Base-by-base conservation (phyloP, 2,329 filamentous ascomycete species). In the Colletotrichum neosansevieriae region DNA sequence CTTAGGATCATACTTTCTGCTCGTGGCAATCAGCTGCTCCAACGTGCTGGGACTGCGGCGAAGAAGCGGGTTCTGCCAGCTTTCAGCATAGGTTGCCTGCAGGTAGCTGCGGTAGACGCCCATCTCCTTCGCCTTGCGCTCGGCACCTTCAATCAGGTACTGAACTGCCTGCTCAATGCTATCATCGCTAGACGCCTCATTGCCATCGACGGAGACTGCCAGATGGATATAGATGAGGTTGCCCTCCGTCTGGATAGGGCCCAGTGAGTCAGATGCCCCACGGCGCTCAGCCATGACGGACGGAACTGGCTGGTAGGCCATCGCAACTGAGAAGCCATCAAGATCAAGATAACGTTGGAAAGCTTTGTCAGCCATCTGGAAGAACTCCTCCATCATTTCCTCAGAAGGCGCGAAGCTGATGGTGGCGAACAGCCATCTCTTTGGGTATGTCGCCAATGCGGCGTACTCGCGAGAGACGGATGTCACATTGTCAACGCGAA, bases 401-500 rank as follows among this genome's bases (percentile, higher is more conserved):
- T 34, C 60, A 0, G 40, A 63, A n/a, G 60, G 60, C 0, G 60
- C 60, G 11, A 63, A 63, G 42, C 60, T 63, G 42, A 63, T 32
- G 4, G 60, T 63, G 19, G 60, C 60, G 13, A 63, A 63, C 0
- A 63, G 17, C 60, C 60, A 63, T 19, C 60, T 21, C 32, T 63
- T 63, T 3, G 60, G 60, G 12, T 58, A 63, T 5, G 60, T 58
- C 1, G 60, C 51, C 10, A 63, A 11, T 0, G 60, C 60, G 21
- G 60, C 60, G 32, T 63, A 63, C 12, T 63, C 60, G 34, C 61
- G 61, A 12, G 61, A 58, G 3, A 63, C 13, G 4, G 61, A 63
- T 3, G 61, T 63, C 3, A 63, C 61, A 3, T 63, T 63, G 42
- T 63, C 53, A 11, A 63, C 21, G 5, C 61, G 61, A 13, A 63